Base-by-base conservation (phyloP, 73 alveolate species). In the Uronychia setigera region DNA sequence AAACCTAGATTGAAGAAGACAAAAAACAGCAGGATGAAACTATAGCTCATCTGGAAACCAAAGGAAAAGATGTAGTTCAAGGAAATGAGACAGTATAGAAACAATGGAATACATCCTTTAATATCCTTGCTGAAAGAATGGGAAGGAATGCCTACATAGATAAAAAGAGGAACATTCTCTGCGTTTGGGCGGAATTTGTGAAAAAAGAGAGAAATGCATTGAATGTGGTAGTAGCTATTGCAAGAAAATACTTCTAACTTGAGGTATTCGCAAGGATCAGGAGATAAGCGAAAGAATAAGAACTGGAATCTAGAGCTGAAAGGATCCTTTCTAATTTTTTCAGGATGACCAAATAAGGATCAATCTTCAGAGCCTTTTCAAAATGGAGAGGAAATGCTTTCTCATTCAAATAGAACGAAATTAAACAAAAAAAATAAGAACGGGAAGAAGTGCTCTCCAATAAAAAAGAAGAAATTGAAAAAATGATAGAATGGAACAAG, bases 121-220 rank as follows among this genome's bases (percentile, higher is more conserved):
- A 76, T 14, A 91, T 89, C 32, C 84, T 80, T 33, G 31, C 28
- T 27, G 59, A 58, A 26, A 1, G 93, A 1, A 60, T 67, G 27
- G 57, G 79, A 25, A 82, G 78, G 59, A 91, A 86, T 59, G 88
- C 80, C 74, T 80, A 85, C 35, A 67, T 91, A 77, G 91, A 91
- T 59, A 91, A 81, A 59, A 33, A 83, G 33, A 26, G 88, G 11
- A 91, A 81, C 59, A 86, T 91, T 26, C 76, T 91, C 85, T 35
- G 81, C 59, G 84, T 78, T 25, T 91, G 96, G 96, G 79, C 79
- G 1, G 85, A 80, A 32, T 91, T 26, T 58, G 77, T 86, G 30
- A 80, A 80, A 77, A 57, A 86, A 31, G 92, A 90, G 79, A 90
- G 83, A 60, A 88, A 88, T 58, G 89, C 87, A 11, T 80, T 88